Evolutionary conservation across 257 asterid species (phyloP).

Genomic region (Lycium barbarum): DNA sequence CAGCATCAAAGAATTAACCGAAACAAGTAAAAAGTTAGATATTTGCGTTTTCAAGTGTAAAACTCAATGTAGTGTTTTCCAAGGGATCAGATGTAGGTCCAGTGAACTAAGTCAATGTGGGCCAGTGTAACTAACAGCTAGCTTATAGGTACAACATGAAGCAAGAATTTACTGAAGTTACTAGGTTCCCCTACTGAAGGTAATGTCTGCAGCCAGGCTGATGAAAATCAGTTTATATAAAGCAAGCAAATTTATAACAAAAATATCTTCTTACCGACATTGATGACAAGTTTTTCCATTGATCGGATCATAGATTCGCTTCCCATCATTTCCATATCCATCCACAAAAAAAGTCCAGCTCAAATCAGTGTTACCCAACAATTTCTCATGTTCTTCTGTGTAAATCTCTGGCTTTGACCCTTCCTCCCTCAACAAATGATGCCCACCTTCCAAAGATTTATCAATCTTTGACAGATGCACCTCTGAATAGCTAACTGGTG

Average conservation of each 20-base stretch:
- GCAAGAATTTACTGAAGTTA: background rate
- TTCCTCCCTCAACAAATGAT: constrained; percentile 58
- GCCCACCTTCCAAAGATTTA: constrained; percentile 34
- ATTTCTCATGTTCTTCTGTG: constrained; percentile 81
- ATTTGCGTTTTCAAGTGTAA: background rate
- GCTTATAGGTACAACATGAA: background rate
- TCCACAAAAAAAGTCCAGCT: constrained; percentile 86
- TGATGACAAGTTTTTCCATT: constrained; percentile 94
- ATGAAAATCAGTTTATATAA: background rate
- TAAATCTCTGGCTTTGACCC: constrained; percentile 85
- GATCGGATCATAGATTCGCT: constrained; percentile 83
- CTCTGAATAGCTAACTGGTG: constrained; percentile 83
- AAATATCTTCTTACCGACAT: constrained; percentile 67
- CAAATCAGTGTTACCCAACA: constrained; percentile 84
- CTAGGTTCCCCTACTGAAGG: background rate
- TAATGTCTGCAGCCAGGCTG: background rate
- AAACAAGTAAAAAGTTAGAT: background rate
- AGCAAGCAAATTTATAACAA: constrained; percentile 2
- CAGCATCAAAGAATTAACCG: background rate
- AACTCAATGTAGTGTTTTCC: constrained; percentile 5
- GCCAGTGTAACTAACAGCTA: background rate
- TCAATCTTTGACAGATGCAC: constrained; percentile 45
- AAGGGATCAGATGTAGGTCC: background rate
- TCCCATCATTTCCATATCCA: constrained; percentile 85
- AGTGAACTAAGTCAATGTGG: background rate